These are phyloP conservation scores for Metarhizium robertsii DNA, from an alignment of 2,329 filamentous ascomycete genomes.

Conservation along the genomic window DNA sequence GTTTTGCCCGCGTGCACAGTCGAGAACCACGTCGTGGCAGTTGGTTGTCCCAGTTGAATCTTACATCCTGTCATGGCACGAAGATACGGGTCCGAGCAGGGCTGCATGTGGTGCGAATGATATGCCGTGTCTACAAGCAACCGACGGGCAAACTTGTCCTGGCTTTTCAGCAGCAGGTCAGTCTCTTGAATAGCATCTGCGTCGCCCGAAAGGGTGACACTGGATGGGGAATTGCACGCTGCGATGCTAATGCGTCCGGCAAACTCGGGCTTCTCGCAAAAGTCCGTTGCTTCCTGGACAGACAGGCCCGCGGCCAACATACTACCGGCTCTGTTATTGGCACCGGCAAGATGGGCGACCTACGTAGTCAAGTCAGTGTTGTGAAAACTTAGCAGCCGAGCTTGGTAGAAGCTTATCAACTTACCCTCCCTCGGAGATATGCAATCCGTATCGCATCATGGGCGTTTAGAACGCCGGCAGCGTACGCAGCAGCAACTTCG, in stretches of 20 bases:
- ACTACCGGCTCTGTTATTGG: too few species aligned
- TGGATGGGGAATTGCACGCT: constrained; percentile 13
- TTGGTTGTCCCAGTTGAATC: background rate
- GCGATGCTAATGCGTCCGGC: constrained; percentile 16
- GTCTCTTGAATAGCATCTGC: constrained; percentile 16
- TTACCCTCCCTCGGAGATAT: background rate
- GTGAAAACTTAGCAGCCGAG: too few species aligned
- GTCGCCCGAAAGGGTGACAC: constrained; percentile 22
- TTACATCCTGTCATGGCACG: background rate
- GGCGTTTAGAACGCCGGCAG: constrained; percentile 12
- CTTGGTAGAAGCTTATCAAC: too few species aligned
- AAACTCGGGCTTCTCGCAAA: constrained; percentile 10
- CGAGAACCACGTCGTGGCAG: background rate
- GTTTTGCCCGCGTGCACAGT: background rate
- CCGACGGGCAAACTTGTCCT: constrained; percentile 17
- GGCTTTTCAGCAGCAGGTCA: constrained; percentile 10
- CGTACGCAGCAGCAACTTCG: constrained; percentile 32
- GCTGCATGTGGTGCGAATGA: constrained; percentile 29
- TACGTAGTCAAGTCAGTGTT: too few species aligned
- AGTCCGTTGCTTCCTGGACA: background rate
- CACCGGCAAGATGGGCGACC: too few species aligned
- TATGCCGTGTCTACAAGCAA: constrained; percentile 31
- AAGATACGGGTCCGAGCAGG: constrained; percentile 9
- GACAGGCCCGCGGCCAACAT: constrained; percentile 16
- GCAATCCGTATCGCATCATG: constrained; percentile 3